These are phyloP conservation scores for Platanus orientalis DNA, from an alignment of 164 flowering plant genomes.

Conservation along the genomic window DNA sequence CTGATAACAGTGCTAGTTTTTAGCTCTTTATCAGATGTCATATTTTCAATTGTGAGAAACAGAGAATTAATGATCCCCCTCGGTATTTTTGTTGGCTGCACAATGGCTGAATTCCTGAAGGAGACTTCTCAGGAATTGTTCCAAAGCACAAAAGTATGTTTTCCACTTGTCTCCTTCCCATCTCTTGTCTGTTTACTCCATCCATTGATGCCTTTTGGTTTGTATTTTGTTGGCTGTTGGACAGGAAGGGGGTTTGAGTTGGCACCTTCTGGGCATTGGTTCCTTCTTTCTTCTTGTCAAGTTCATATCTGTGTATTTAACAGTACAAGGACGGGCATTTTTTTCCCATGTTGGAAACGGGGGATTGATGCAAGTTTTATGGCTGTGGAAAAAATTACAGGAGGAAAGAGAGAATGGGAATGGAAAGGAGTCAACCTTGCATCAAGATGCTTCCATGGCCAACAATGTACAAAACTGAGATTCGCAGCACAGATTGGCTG, in stretches of 20 bases:
- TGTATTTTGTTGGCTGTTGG: slow-evolving; percentile 1
- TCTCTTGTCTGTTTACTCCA: not conserved
- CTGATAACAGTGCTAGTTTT: slow-evolving; percentile 27
- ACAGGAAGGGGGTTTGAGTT: slow-evolving; percentile 33
- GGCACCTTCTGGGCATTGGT: slow-evolving; percentile 34
- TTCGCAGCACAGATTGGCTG: not conserved
- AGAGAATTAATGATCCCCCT: slow-evolving; percentile 61
- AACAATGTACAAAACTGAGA: not conserved
- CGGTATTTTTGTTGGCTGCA: slow-evolving; percentile 57
- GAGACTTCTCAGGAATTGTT: slow-evolving; percentile 41
- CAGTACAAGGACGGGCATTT: slow-evolving; percentile 23
- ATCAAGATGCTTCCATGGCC: not conserved
- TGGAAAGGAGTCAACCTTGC: not conserved
- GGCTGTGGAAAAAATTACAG: slow-evolving; percentile 38
- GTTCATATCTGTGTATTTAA: slow-evolving; percentile 24
- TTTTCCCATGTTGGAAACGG: slow-evolving; percentile 61
- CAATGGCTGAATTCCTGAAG: slow-evolving; percentile 41
- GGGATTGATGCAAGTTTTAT: slow-evolving; percentile 58
- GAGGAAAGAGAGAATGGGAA: slow-evolving; percentile 12
- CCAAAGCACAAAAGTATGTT: slow-evolving; percentile 28
- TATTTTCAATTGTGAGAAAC: slow-evolving; percentile 40
- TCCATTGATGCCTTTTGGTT: not conserved
- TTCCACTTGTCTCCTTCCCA: not conserved
- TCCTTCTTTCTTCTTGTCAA: slow-evolving; percentile 43
- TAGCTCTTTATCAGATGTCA: slow-evolving; percentile 42